Evolutionary conservation across 2,329 filamentous ascomycete genomes (phyloP).

Genomic region (Biscogniauxia sp.): DNA sequence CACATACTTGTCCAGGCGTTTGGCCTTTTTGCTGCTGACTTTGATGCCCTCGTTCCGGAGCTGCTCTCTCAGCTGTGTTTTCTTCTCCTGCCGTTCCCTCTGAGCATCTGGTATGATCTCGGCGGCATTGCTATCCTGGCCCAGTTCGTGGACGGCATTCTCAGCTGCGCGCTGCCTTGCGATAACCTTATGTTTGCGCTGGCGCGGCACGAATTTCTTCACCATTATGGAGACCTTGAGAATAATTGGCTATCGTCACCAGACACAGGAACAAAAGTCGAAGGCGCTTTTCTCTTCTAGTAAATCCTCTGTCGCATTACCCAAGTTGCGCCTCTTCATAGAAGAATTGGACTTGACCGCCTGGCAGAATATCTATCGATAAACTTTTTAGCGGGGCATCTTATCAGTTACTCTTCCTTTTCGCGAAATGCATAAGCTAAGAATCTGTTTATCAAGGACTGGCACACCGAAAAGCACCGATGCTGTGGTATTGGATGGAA

Average conservation of each 20-base stretch:
- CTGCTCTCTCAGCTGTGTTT: constrained; percentile 53
- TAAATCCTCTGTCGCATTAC: not conserved
- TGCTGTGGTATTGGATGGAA: too few species aligned
- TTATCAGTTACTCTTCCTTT: not conserved
- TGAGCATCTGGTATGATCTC: constrained; percentile 49
- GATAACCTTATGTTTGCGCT: constrained; percentile 67
- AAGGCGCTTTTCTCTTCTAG: too few species aligned
- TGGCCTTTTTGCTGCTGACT: constrained; percentile 63
- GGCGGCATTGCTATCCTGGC: constrained; percentile 53
- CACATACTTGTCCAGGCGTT: constrained; percentile 66
- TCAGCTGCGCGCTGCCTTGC: constrained; percentile 57
- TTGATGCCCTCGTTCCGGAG: constrained; percentile 50
- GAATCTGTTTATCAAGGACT: too few species aligned
- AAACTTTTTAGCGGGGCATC: not conserved
- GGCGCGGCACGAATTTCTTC: constrained; percentile 59
- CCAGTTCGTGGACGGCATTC: constrained; percentile 38
- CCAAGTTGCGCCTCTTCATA: not conserved
- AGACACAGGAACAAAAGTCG: not conserved
- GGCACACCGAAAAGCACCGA: too few species aligned
- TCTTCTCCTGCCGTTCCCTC: constrained; percentile 51
- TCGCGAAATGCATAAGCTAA: too few species aligned
- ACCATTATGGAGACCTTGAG: constrained; percentile 39
- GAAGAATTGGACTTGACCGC: not conserved
- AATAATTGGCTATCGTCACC: not conserved
- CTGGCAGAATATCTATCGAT: not conserved